A percentile compares a stretch with the other conserved stretches of the same genome.
These are phyloP conservation scores for Colletotrichum eremochloae DNA, from an alignment of 2,329 filamentous ascomycete species.

Conservation along the genomic window DNA sequence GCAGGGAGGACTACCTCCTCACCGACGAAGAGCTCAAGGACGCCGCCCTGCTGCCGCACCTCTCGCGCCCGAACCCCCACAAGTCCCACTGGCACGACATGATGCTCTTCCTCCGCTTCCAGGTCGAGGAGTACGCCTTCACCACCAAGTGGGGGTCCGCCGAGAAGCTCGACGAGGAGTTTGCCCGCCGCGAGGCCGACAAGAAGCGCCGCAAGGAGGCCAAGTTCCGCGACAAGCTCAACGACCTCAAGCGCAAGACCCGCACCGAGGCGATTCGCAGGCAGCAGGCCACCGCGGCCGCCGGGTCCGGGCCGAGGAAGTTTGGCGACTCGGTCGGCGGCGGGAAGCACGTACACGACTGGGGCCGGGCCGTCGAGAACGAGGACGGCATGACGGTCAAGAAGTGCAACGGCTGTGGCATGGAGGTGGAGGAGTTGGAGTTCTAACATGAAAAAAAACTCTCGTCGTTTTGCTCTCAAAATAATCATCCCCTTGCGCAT, in stretches of 20 bases:
- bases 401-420: slow-evolving; percentile 81
- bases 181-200: slow-evolving; percentile 80
- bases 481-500: background rate
- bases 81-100: slow-evolving; percentile 98
- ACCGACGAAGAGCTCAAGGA: slow-evolving; percentile 94
- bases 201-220: slow-evolving; percentile 89
- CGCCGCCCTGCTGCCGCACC: slow-evolving; percentile 84
- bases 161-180: slow-evolving; percentile 89
- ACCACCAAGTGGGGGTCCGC: slow-evolving; percentile 90
- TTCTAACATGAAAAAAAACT: slow-evolving; percentile 55
- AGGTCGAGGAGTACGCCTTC: slow-evolving; percentile 95
- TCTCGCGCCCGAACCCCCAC: slow-evolving; percentile 93
- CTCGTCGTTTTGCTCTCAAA: background rate
- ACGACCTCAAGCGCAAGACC: slow-evolving; percentile 93
- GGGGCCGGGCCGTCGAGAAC: slow-evolving; percentile 78
- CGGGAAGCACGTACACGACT: slow-evolving; percentile 89
- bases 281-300: slow-evolving; percentile 68
- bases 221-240: slow-evolving; percentile 90
- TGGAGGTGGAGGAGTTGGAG: slow-evolving; percentile 83
- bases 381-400: slow-evolving; percentile 83
- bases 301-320: slow-evolving; percentile 63
- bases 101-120: slow-evolving; percentile 95
- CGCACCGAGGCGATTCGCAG: slow-evolving; percentile 89
- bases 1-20: slow-evolving; percentile 92
- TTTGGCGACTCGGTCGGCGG: slow-evolving; percentile 84